A percentile compares a stretch with the other conserved stretches of the same genome.
These are phyloP conservation scores for Puccinia horiana DNA, from an alignment of 1,284 basidiomycete genomes.

Conservation along the genomic window DNA sequence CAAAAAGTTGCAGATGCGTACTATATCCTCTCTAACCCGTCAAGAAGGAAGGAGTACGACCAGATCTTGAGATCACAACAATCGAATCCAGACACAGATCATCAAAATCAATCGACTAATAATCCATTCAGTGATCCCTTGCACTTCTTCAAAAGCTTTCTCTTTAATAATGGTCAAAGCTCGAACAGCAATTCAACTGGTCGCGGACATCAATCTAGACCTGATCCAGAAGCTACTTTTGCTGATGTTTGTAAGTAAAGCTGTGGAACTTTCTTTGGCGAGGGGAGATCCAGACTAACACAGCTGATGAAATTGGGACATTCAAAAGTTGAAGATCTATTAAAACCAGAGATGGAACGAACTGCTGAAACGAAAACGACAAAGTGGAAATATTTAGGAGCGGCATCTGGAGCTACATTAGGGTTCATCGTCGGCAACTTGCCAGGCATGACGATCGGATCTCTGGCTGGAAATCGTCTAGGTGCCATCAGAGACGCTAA, in stretches of 20 bases:
- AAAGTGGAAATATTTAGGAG: constrained; percentile 55
- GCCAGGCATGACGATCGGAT: constrained; percentile 54
- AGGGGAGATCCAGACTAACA: background rate
- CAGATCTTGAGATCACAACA: constrained; percentile 62
- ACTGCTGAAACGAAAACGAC: constrained; percentile 46
- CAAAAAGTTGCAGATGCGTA: constrained; percentile 83
- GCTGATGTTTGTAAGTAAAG: constrained; percentile 35
- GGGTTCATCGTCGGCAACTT: constrained; percentile 54
- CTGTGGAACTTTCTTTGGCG: too few species aligned
- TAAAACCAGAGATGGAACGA: constrained; percentile 56
- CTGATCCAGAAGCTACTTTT: constrained; percentile 34
- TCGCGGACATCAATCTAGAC: background rate
- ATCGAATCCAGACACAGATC: constrained; percentile 63
- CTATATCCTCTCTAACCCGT: constrained; percentile 83
- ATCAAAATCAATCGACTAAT: constrained; percentile 56
- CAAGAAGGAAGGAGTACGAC: constrained; percentile 80
- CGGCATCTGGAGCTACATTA: constrained; percentile 54
- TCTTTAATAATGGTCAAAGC: constrained; percentile 68
- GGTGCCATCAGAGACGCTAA: constrained; percentile 58
- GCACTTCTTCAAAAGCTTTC: constrained; percentile 52
- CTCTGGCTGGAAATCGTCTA: constrained; percentile 55
- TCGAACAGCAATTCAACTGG: background rate
- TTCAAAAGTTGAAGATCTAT: constrained; percentile 56
- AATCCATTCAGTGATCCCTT: constrained; percentile 10
- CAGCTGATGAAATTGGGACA: background rate